Conservation (phyloP, 495 filamentous ascomycete genomes). For the Podospora bellae-mahoneyi region DNA sequence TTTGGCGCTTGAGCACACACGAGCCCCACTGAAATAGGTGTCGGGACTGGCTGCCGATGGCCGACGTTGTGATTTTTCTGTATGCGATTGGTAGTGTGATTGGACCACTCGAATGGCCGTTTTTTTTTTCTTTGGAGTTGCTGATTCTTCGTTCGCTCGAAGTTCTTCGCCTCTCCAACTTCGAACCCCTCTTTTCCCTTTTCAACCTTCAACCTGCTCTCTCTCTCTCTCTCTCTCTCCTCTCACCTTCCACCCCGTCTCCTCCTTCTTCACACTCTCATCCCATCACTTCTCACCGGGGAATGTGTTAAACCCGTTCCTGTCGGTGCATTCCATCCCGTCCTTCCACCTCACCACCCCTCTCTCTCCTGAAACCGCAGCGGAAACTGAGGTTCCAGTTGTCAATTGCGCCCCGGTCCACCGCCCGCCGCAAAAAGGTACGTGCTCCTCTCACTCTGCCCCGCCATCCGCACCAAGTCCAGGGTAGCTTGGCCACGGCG, state of each 20-base stretch:
- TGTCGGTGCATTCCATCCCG: not conserved
- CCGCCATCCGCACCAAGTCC: slow-evolving; percentile 18
- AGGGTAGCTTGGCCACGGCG: slow-evolving; percentile 20
- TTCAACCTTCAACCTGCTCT: slow-evolving; percentile 17
- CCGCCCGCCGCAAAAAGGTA: slow-evolving; percentile 31
- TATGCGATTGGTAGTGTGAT: slow-evolving; percentile 3
- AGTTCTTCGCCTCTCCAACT: slow-evolving; percentile 18
- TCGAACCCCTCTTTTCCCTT: slow-evolving; percentile 26
- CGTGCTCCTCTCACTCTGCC: slow-evolving; percentile 21
- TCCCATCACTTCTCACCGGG: not conserved
- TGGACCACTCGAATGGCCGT: slow-evolving; percentile 12
- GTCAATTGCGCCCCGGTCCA: slow-evolving; percentile 30
- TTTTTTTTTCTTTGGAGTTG: slow-evolving; percentile 12
- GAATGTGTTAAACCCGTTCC: not conserved
- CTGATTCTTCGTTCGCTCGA: slow-evolving; percentile 12
- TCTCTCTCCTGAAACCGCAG: slow-evolving; percentile 4
- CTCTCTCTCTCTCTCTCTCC: not conserved
- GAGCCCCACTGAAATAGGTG: not conserved
- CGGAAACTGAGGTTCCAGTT: slow-evolving; percentile 18
- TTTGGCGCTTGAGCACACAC: not conserved
- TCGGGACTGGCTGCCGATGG: slow-evolving; percentile 5
- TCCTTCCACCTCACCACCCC: slow-evolving; percentile 3
- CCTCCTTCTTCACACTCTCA: slow-evolving; percentile 16
- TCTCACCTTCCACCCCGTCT: slow-evolving; percentile 9
- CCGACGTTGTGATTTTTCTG: not conserved